Evolutionary conservation across 129 eudicot genomes (phyloP), one percentile per base, ranked within the genome.

Genomic region (Kitagawia praeruptora): DNA sequence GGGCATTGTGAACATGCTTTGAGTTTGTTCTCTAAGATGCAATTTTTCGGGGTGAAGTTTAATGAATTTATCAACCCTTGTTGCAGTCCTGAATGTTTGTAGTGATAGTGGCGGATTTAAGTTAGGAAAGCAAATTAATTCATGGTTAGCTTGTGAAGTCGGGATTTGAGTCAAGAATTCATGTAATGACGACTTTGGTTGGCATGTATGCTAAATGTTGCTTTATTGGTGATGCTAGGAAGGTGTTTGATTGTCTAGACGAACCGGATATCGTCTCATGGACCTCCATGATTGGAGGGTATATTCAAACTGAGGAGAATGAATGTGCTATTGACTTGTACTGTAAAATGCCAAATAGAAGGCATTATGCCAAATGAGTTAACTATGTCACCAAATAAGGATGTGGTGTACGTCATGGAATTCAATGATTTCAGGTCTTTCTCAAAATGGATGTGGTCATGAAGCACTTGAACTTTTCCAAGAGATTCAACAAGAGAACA

Each of bases 171-270:
- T 54, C 89, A 76, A 97, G 90, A 74, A 86, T 92, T 6, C 92
- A 90, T 76, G 84, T 95, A 42, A 84, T 86, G 85, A 90, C 99
- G 0, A 90, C 97, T 82, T 80, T 92, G 78, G 93, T 95, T 53
- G 95, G 90, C 80, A 92, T 95, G 97, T 92, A 95, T 83, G 94
- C 99, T 34, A 95, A 95, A 86, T 86, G 95, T 84, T 94, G 97
- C 67, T 79, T 58, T 64, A 70, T 84, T 78, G 77, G 47, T 21
- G 96, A 92, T 81, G 99, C 99, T 61, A 81, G 90, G 48, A 86
- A 85, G 83, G 97, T 94, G 66, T 95, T 95, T 84, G 95, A 95
- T 45, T 87, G 71, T 86, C 83, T 90, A 48, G 81, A 84, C 39
- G 90, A 85, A 75, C 90, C 93, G 0, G 99, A 95, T 89, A 87